phyloP scores from a whole-genome alignment of 352 stramenopile species.

The Pythium plurisporium region DNA sequence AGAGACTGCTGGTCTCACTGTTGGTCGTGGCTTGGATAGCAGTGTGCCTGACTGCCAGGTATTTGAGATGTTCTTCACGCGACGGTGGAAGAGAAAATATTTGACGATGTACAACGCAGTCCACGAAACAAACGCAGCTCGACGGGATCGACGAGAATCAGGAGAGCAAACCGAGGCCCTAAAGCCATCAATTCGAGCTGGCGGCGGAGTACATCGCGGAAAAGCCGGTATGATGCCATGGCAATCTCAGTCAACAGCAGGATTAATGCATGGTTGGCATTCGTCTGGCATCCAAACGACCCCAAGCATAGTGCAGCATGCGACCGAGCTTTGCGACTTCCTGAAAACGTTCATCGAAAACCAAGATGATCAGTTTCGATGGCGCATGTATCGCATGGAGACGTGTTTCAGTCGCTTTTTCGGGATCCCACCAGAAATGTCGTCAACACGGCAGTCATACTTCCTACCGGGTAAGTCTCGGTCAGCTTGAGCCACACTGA shows the following conservation, averaged over 20 bases:
- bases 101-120: conserved; percentile 47
- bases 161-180: conserved; percentile 9
- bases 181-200: conserved; percentile 9
- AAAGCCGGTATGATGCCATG: conserved; percentile 3
- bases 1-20: conserved; percentile 84
- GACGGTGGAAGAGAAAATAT: conserved; percentile 84
- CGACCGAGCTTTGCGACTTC: conserved; percentile 59
- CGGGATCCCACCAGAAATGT: conserved; percentile 70
- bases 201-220: neutral
- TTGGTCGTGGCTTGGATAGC: conserved; percentile 80
- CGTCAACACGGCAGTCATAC: conserved; percentile 52
- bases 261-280: conserved; percentile 10
- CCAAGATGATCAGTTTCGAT: conserved; percentile 68
- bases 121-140: conserved; percentile 4
- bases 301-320: conserved; percentile 49
- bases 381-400: conserved; percentile 77
- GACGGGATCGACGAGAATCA: conserved; percentile 12
- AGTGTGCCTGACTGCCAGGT: conserved; percentile 80
- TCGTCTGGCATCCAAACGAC: conserved; percentile 23
- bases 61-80: conserved; percentile 91
- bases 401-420: conserved; percentile 66
- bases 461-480: conserved; percentile 48
- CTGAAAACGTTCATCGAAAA: conserved; percentile 85
- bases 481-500: too few species aligned
- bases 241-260: conserved; percentile 8